Conservation (phyloP, 495 filamentous ascomycete species). For the Coniosporium apollinis region DNA sequence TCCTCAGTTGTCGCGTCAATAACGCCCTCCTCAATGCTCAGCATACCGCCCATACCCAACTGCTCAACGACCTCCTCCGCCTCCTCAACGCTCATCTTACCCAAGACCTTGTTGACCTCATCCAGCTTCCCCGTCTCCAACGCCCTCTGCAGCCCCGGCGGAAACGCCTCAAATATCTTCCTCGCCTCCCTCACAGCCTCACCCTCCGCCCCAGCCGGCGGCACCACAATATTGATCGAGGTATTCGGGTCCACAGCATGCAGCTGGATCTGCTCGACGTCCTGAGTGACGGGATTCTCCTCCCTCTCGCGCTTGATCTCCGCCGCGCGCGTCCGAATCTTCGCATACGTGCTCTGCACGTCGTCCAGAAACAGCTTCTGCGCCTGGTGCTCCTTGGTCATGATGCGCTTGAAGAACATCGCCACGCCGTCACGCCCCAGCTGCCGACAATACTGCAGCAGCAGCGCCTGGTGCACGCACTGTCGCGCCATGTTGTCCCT, state of each 20-base stretch:
- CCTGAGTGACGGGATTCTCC: conserved; percentile 36
- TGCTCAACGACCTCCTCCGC: conserved; percentile 80
- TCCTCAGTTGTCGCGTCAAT: conserved; percentile 94
- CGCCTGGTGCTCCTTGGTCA: conserved; percentile 84
- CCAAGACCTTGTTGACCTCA: conserved; percentile 89
- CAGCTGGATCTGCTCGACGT: conserved; percentile 93
- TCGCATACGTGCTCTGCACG: conserved; percentile 67
- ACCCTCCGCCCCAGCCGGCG: conserved; percentile 42
- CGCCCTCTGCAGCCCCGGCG: conserved; percentile 61
- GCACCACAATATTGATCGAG: conserved; percentile 74
- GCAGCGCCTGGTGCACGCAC: conserved; percentile 83
- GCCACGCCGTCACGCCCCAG: conserved; percentile 76
- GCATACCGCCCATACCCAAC: conserved; percentile 73
- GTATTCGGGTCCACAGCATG: conserved; percentile 92
- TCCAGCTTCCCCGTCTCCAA: conserved; percentile 74
- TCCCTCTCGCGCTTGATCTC: conserved; percentile 57
- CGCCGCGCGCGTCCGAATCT: conserved; percentile 60
- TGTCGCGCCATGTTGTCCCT: conserved; percentile 62
- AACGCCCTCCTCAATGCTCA: conserved; percentile 81
- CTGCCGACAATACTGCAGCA: conserved; percentile 86
- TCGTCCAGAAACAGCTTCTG: conserved; percentile 82
- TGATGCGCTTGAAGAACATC: conserved; percentile 89
- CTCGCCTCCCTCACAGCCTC: conserved; percentile 47
- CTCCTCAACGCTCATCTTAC: conserved; percentile 80
- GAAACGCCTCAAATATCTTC: conserved; percentile 69